Base-by-base conservation (phyloP, 768 basidiomycete genomes). In the Termitomyces sp. region DNA sequence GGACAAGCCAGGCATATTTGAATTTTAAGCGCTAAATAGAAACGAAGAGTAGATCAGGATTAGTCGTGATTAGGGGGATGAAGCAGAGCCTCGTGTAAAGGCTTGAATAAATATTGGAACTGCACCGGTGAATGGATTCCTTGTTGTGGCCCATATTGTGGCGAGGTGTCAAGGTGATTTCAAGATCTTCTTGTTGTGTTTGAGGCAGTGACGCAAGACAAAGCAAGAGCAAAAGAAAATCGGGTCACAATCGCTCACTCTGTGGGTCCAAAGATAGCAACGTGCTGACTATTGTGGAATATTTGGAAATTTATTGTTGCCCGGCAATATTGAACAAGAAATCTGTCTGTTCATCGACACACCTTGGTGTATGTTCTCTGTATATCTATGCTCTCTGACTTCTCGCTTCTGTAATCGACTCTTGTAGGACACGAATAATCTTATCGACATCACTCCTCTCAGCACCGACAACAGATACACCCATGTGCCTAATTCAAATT, bases 391-490 rank as follows among this genome's bases (percentile, higher is more conserved):
- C 56, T 66, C 74, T 76, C 62, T 67, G 71, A 20, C 70, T 70
- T 63, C 67, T 73, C 5, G 75, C 75, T 65, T 82, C 81, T 8
- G 70, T 67, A 57, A 92, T 68, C 3, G 82, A 76, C 59, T 87
- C 86, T 68, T 81, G 81, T 71, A 97, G 71, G 6, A 85, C 86
- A 15, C 77, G 74, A 49, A 93, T 78, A 59, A 97, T 76, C 69
- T 75, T 86, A 66, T 92, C 87, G 13, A 96, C 71, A 70, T 98
- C 95, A 0, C 84, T 88, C 57, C 94, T 81, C 59, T 81, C 67
- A 24, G 76, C 56, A 61, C 94, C 85, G 7, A 90, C 87, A 22
- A 84, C 95, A n/a, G 89, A 87, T 59, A 89, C 72, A 55, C 96
- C 96, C 94, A 98, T 96, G 73, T 97, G 96, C 36, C 90, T 89